Percentiles rank a stretch among this genome's conserved stretches.
Evolutionary conservation across 805 yeast species (phyloP).

Genomic region (Candida wancherniae): DNA sequence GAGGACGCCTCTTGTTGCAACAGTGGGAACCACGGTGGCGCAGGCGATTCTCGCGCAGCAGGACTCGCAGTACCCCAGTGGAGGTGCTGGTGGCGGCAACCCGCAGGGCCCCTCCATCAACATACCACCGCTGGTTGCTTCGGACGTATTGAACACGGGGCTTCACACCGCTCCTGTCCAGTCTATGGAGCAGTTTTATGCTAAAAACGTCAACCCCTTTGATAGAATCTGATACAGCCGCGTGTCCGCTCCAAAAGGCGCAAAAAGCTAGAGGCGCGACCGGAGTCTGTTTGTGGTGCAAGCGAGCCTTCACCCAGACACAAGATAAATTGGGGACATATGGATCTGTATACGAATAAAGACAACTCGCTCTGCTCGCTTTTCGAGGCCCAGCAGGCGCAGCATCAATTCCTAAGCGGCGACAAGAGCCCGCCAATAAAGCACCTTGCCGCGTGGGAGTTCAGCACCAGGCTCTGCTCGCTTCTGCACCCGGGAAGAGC

Average conservation of each 20-base stretch:
- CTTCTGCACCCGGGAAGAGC: slow-evolving; percentile 8
- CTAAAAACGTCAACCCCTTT: slow-evolving; percentile 15
- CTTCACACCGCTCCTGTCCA: slow-evolving; percentile 17
- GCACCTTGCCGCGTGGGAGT: slow-evolving; percentile 11
- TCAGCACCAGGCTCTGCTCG: slow-evolving; percentile 11
- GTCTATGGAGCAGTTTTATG: slow-evolving; percentile 17
- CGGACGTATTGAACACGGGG: slow-evolving; percentile 11
- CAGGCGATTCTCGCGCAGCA: slow-evolving; percentile 14
- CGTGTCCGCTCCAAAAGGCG: too few species aligned
- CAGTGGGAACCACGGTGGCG: slow-evolving; percentile 16
- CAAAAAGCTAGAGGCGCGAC: too few species aligned
- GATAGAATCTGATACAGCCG: slow-evolving; percentile 12
- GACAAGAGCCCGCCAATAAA: too few species aligned
- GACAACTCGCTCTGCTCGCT: slow-evolving; percentile 8
- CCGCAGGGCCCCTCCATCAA: slow-evolving; percentile 6
- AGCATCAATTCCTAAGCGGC: too few species aligned
- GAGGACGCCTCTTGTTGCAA: slow-evolving; percentile 15
- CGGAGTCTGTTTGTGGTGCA: too few species aligned
- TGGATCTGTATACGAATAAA: too few species aligned
- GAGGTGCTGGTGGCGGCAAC: not conserved
- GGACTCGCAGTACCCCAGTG: slow-evolving; percentile 7
- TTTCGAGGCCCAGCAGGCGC: slow-evolving; percentile 6
- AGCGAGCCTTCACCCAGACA: too few species aligned
- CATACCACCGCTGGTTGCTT: slow-evolving; percentile 14
- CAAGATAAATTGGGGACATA: too few species aligned